phyloP scores from a whole-genome alignment of 805 yeast species.

The Starmerella tilneyi region DNA sequence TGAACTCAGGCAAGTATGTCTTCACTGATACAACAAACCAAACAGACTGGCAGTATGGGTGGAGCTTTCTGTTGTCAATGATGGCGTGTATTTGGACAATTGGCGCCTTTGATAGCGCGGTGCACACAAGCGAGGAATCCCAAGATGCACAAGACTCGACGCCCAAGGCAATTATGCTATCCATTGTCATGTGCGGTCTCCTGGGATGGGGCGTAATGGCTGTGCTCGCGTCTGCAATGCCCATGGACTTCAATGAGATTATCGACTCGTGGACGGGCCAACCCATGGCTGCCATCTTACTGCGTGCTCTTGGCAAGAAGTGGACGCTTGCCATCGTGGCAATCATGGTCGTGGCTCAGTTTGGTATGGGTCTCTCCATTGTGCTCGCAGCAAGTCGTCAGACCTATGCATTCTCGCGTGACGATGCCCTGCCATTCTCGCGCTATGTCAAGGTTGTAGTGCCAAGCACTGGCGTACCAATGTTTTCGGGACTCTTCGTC shows the following conservation, averaged over 20 bases:
- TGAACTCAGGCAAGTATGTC: conserved; percentile 44
- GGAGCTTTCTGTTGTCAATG: conserved; percentile 45
- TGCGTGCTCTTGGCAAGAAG: conserved; percentile 50
- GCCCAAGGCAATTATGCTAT: conserved; percentile 54
- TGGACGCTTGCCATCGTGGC: conserved; percentile 59
- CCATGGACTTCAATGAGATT: conserved; percentile 34
- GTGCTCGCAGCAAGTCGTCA: conserved; percentile 60
- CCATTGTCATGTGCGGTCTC: conserved; percentile 48
- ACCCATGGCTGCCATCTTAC: conserved; percentile 53
- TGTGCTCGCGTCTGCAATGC: conserved; percentile 42
- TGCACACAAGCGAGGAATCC: conserved; percentile 66
- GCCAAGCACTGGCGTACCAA: conserved; percentile 47
- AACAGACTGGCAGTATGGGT: conserved; percentile 50
- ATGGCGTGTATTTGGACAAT: conserved; percentile 72
- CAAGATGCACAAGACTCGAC: conserved; percentile 50
- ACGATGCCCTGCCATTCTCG: conserved; percentile 62
- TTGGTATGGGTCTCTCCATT: conserved; percentile 56
- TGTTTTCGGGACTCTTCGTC: conserved; percentile 51
- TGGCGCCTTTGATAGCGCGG: conserved; percentile 62
- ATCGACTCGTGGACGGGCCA: conserved; percentile 43
- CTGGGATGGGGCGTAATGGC: conserved; percentile 51
- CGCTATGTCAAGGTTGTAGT: conserved; percentile 47
- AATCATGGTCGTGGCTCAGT: conserved; percentile 49
- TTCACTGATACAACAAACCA: conserved; percentile 45
- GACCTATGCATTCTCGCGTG: conserved; percentile 68